A percentile compares a stretch with the other conserved stretches of the same genome.
Evolutionary conservation across 495 filamentous ascomycete species (phyloP).

Genomic region (Pyronema omphalodes): DNA sequence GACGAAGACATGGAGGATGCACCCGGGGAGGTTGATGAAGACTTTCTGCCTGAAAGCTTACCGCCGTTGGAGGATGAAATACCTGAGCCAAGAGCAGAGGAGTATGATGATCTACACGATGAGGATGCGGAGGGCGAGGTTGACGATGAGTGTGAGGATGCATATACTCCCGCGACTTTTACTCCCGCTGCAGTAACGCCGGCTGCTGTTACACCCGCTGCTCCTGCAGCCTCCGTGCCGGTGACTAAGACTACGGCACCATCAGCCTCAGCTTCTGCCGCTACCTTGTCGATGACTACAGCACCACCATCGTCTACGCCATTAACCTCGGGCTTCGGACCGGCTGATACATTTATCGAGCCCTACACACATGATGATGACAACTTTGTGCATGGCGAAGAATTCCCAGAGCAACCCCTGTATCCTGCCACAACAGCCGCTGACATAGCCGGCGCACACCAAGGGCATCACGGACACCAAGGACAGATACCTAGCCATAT

Average conservation of each 20-base stretch:
- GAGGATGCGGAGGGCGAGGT: constrained; percentile 6
- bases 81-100: neutral
- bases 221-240: neutral
- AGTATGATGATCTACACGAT: constrained; percentile 3
- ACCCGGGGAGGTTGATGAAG: constrained; percentile 4
- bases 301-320: neutral
- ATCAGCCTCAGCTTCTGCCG: neutral
- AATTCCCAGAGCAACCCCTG: too few relatives aligned
- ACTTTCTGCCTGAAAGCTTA: neutral
- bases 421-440: too few relatives aligned
- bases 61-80: neutral
- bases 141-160: neutral
- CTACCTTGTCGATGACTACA: neutral
- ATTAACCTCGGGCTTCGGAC: too few relatives aligned
- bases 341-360: too few relatives aligned
- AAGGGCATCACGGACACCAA: neutral
- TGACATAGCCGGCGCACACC: too few relatives aligned
- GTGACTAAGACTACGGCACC: neutral
- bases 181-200: neutral
- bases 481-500: neutral
- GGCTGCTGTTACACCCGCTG: neutral
- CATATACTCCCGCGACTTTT: neutral
- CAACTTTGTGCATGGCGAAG: too few relatives aligned
- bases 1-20: constrained; percentile 41
- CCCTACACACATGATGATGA: too few relatives aligned